phyloP scores from a whole-genome alignment of 768 basidiomycete genomes.

The Lactarius sanguifluus region DNA sequence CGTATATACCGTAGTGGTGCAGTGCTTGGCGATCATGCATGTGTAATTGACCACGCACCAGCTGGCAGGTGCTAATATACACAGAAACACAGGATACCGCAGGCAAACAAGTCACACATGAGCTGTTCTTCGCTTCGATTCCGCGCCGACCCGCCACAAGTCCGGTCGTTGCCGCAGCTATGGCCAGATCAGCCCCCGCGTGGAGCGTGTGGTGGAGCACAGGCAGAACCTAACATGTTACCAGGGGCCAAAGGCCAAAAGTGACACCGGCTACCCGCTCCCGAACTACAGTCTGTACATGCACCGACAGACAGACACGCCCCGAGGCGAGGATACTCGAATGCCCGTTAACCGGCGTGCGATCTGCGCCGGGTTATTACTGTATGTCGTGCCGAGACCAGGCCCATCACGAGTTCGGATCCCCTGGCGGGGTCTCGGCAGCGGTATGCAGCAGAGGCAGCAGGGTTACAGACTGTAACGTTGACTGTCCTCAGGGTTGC shows the following conservation, averaged over 20 bases:
- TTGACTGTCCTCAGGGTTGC: background rate
- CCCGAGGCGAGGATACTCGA: background rate
- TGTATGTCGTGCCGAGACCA: background rate
- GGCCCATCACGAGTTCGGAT: background rate
- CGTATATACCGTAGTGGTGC: background rate
- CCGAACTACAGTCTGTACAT: background rate
- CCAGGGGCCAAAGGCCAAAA: background rate
- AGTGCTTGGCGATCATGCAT: background rate
- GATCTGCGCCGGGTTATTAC: background rate
- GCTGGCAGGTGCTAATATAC: conserved; percentile 5
- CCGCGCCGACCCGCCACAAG: background rate
- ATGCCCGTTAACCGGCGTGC: background rate
- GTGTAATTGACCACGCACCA: conserved; percentile 3
- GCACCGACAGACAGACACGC: background rate
- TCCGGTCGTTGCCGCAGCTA: conserved; percentile 1
- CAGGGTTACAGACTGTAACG: background rate
- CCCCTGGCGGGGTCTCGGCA: background rate
- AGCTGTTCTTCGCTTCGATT: background rate
- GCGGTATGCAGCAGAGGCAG: background rate
- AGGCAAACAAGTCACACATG: background rate
- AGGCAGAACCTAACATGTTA: background rate
- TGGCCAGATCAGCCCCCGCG: background rate
- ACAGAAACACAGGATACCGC: background rate
- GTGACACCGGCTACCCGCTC: background rate
- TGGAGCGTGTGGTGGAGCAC: background rate